Evolutionary conservation across 805 yeast genomes (phyloP).

Genomic region (Starmerella geochares): DNA sequence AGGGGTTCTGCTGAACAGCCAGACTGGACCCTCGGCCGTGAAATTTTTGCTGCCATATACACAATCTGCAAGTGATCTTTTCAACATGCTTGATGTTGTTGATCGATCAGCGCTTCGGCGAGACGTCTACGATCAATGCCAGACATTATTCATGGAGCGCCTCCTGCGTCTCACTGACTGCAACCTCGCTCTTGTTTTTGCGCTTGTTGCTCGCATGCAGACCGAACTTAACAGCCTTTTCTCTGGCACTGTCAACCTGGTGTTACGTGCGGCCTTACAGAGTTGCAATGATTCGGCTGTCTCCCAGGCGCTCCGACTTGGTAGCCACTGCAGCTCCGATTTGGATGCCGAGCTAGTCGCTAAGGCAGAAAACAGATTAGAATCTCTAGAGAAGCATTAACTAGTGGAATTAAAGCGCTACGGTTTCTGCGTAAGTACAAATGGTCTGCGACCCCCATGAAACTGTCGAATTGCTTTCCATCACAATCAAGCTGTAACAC

Average conservation of each 20-base stretch:
- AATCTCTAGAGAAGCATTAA: background rate
- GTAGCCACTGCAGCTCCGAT: background rate
- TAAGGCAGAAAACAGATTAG: background rate
- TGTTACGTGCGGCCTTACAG: background rate
- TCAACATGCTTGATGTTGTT: conserved; percentile 24
- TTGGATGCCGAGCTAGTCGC: background rate
- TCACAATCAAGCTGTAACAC: too few relatives aligned
- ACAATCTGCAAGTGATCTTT: conserved; percentile 24
- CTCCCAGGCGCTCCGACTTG: background rate
- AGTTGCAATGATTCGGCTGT: background rate
- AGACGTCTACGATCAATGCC: conserved; percentile 26
- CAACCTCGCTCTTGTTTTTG: conserved; percentile 10
- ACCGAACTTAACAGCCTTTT: background rate
- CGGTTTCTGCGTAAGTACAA: too few relatives aligned
- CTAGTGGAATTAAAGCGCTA: too few relatives aligned
- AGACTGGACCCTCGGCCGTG: conserved; percentile 18
- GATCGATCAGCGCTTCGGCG: conserved; percentile 16
- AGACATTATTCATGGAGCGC: conserved; percentile 21
- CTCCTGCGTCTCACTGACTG: conserved; percentile 9
- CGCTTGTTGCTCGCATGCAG: conserved; percentile 11
- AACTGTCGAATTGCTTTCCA: too few relatives aligned
- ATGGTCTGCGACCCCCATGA: too few relatives aligned
- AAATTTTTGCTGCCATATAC: conserved; percentile 27
- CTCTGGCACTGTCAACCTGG: background rate
- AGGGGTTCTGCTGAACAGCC: conserved; percentile 10